Conservation (phyloP, 305 asterid genomes). For the Fraxinus dipetala region DNA sequence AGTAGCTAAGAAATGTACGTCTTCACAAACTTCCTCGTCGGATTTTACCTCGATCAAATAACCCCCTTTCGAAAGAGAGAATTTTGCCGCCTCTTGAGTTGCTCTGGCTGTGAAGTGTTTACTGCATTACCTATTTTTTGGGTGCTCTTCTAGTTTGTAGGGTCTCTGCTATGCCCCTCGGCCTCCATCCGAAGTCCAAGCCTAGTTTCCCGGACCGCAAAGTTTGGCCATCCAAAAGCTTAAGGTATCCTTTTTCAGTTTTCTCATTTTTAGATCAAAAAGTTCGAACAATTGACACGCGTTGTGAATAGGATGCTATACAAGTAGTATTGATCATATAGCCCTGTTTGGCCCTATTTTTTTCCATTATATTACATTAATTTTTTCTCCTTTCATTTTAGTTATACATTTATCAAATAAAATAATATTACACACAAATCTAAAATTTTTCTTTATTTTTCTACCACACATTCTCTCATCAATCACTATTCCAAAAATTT, state of each 20-base stretch:
- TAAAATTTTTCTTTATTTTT: too few relatives aligned
- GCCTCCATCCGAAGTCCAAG: not conserved
- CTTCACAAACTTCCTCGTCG: slow-evolving; percentile 49
- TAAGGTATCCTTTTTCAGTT: not conserved
- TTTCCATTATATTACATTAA: too few relatives aligned
- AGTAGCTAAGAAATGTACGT: slow-evolving; percentile 51
- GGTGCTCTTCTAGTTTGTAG: not conserved
- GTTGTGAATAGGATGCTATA: not conserved
- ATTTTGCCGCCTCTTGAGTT: slow-evolving; percentile 2
- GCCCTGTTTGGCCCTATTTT: too few relatives aligned
- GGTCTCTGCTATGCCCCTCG: not conserved
- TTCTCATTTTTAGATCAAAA: not conserved
- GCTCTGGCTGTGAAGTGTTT: slow-evolving; percentile 1
- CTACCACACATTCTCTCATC: too few relatives aligned
- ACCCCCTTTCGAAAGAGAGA: slow-evolving; percentile 26
- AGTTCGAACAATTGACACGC: not conserved
- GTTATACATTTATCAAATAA: too few relatives aligned
- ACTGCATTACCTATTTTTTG: not conserved
- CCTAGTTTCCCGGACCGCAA: not conserved
- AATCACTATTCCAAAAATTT: too few relatives aligned
- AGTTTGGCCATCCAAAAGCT: not conserved
- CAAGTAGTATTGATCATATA: too few relatives aligned
- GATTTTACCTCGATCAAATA: slow-evolving; percentile 49
- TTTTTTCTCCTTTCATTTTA: too few relatives aligned
- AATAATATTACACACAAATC: too few relatives aligned